Evolutionary conservation across 805 yeast species (phyloP).

Genomic region (Diddensiella transvaalensis): DNA sequence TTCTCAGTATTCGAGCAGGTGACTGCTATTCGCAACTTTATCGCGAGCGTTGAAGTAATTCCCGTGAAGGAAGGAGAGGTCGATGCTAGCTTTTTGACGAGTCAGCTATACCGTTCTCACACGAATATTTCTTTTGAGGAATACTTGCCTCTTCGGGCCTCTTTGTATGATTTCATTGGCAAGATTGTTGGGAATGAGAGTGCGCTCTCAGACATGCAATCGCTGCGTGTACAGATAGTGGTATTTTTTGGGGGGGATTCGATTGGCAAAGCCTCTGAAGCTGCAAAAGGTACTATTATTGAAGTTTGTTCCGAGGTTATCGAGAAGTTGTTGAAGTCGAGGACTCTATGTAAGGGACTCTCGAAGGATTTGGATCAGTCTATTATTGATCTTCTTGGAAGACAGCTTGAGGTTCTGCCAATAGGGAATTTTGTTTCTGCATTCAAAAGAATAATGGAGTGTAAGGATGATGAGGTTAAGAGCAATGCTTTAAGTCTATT

Average conservation of each 20-base stretch:
- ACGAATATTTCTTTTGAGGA: constrained; percentile 34
- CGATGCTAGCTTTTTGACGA: constrained; percentile 21
- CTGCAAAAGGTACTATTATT: constrained; percentile 4
- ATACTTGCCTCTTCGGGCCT: constrained; percentile 45
- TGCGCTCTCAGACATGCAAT: constrained; percentile 40
- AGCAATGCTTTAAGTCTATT: constrained; percentile 61
- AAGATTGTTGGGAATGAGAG: constrained; percentile 41
- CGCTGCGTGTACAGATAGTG: constrained; percentile 54
- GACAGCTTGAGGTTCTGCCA: constrained; percentile 68
- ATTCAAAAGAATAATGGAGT: constrained; percentile 40
- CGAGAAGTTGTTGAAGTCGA: constrained; percentile 9
- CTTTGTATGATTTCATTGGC: constrained; percentile 55
- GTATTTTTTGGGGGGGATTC: constrained; percentile 25
- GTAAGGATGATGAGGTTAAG: constrained; percentile 46
- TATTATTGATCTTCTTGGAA: constrained; percentile 56
- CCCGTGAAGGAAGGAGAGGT: constrained; percentile 38
- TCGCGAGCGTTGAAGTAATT: constrained; percentile 18
- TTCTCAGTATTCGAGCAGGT: constrained; percentile 62
- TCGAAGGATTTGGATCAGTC: constrained; percentile 24
- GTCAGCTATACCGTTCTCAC: constrained; percentile 8
- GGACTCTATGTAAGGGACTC: not conserved
- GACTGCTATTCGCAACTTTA: constrained; percentile 27
- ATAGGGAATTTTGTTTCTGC: constrained; percentile 67
- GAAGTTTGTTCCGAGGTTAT: constrained; percentile 14
- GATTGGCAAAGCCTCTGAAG: not conserved